Percentiles rank a stretch among this genome's conserved stretches.
Evolutionary conservation across 2,329 filamentous ascomycete genomes (phyloP).

Genomic region (Colletotrichum sp.): DNA sequence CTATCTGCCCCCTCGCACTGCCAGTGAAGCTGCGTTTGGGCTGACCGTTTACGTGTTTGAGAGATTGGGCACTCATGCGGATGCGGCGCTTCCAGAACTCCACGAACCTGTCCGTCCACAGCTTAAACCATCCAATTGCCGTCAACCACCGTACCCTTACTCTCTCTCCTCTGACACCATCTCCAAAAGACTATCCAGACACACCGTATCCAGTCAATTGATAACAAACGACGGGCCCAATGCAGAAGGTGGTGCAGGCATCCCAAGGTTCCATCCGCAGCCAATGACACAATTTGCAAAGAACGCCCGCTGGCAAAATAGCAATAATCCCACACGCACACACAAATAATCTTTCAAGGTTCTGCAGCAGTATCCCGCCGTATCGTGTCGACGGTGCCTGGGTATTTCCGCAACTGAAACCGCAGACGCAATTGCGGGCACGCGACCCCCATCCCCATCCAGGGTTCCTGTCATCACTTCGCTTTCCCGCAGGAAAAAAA

Average conservation of each 20-base stretch:
- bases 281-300: not conserved
- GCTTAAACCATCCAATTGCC: not conserved
- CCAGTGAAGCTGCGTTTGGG: not conserved
- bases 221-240: not conserved
- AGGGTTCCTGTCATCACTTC: not conserved
- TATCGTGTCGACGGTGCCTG: not conserved
- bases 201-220: not conserved
- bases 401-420: not conserved
- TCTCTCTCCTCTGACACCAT: not conserved
- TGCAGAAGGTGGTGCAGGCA: not conserved
- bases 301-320: not conserved
- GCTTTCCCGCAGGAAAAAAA: not conserved
- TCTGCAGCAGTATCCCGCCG: not conserved
- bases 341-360: not conserved
- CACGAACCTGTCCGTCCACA: not conserved
- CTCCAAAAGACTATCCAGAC: not conserved
- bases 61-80: not conserved
- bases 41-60: not conserved
- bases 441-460: constrained; percentile 2
- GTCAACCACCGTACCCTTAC: not conserved
- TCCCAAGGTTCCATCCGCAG: not conserved
- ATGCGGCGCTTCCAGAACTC: not conserved
- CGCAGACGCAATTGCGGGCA: constrained; percentile 3
- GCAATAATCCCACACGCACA: not conserved
- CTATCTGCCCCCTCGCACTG: not conserved